Percentiles rank a stretch among this genome's conserved stretches.
Evolutionary conservation across 306 rosid species (phyloP).

Genomic region (Cyclanthera cordifolia): DNA sequence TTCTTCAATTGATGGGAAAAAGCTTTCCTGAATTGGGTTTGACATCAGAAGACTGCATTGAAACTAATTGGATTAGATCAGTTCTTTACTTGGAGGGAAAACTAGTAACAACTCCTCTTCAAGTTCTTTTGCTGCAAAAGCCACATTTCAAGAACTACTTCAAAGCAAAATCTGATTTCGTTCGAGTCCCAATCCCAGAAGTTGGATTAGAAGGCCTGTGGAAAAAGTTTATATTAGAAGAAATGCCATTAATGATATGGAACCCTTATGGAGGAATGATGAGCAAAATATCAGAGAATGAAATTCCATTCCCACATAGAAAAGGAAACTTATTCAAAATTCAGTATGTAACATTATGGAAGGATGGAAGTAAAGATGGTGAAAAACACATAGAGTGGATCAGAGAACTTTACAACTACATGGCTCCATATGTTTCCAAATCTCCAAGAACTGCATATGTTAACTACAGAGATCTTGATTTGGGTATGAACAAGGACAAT

Average conservation of each 20-base stretch:
- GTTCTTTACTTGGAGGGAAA: slow-evolving; percentile 61
- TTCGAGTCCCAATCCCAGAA: slow-evolving; percentile 50
- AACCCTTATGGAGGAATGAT: slow-evolving; percentile 76
- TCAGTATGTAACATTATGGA: slow-evolving; percentile 46
- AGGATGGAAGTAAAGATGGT: slow-evolving; percentile 23
- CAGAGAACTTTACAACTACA: slow-evolving; percentile 51
- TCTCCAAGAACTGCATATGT: slow-evolving; percentile 71
- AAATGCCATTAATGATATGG: slow-evolving; percentile 33
- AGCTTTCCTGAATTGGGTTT: slow-evolving; percentile 64
- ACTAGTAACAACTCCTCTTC: too few species aligned
- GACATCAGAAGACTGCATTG: slow-evolving; percentile 34
- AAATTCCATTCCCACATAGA: slow-evolving; percentile 70
- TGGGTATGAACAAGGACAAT: slow-evolving; percentile 55
- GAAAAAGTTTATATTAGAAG: slow-evolving; percentile 48
- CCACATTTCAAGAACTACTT: slow-evolving; percentile 51
- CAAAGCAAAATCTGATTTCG: slow-evolving; percentile 83
- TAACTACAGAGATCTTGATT: slow-evolving; percentile 73
- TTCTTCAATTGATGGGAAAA: slow-evolving; percentile 36
- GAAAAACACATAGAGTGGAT: slow-evolving; percentile 60
- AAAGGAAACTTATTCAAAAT: slow-evolving; percentile 58
- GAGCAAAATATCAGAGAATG: too few species aligned
- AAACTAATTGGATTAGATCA: slow-evolving; percentile 63
- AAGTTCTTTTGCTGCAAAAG: slow-evolving; percentile 50
- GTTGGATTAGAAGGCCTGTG: slow-evolving; percentile 52
- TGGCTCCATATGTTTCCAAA: slow-evolving; percentile 59